These are phyloP conservation scores for Kodamaea sp. DNA, from an alignment of 1,139 yeast genomes.

Conservation along the genomic window DNA sequence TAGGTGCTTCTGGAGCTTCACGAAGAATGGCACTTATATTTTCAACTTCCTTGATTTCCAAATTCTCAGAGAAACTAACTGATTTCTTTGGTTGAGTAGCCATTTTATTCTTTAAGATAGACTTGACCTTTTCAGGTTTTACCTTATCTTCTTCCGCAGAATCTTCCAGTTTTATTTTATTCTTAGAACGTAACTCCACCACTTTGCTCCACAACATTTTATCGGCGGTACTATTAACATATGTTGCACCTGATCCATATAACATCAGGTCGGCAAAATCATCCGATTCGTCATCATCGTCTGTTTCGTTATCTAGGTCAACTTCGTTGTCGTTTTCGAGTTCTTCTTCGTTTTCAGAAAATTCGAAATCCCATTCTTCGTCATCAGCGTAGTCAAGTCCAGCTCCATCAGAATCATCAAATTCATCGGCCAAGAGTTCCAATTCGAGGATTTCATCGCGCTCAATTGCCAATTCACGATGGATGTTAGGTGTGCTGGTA, in stretches of 20 bases:
- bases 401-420: constrained; percentile 34
- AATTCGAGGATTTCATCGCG: constrained; percentile 33
- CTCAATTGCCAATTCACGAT: constrained; percentile 13
- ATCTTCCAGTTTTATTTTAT: constrained; percentile 3
- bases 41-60: constrained; percentile 59
- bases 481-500: constrained; percentile 6
- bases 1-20: constrained; percentile 21
- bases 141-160: constrained; percentile 1
- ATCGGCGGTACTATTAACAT: constrained; percentile 15
- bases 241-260: constrained; percentile 18
- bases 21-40: constrained; percentile 51
- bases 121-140: constrained; percentile 2
- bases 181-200: constrained; percentile 18
- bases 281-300: constrained; percentile 12
- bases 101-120: not conserved
- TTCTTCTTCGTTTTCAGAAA: constrained; percentile 28
- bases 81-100: constrained; percentile 27
- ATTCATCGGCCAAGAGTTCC: constrained; percentile 50
- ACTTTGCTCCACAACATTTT: constrained; percentile 32
- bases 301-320: constrained; percentile 17
- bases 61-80: constrained; percentile 50
- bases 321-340: constrained; percentile 20
- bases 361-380: constrained; percentile 36
- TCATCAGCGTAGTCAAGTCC: constrained; percentile 35
- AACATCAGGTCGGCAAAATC: constrained; percentile 26